These are phyloP conservation scores for Pichia gijzeniarum DNA, from an alignment of 805 yeast species.

Conservation along the genomic window DNA sequence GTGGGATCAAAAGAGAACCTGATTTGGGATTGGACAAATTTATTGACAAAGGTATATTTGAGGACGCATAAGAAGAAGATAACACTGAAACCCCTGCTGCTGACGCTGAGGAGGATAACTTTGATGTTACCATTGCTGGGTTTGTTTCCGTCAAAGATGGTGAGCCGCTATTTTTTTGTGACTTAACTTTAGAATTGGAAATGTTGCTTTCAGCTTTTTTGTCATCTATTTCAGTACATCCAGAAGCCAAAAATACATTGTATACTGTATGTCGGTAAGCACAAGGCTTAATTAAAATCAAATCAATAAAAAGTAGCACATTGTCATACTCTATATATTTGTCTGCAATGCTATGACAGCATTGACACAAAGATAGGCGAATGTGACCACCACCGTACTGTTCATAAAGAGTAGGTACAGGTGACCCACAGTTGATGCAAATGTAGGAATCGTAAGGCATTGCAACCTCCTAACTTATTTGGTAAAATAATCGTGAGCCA, in stretches of 20 bases:
- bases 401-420: constrained; percentile 60
- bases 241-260: constrained; percentile 40
- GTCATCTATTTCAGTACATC: neutral
- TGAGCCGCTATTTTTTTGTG: constrained; percentile 2
- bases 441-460: constrained; percentile 21
- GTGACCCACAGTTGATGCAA: constrained; percentile 79
- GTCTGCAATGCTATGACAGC: constrained; percentile 74
- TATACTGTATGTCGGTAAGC: constrained; percentile 84
- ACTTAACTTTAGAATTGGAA: too few species aligned
- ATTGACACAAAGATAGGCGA: constrained; percentile 66
- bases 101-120: neutral
- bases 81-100: neutral
- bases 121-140: neutral
- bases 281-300: constrained; percentile 76
- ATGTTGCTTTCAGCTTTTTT: too few species aligned
- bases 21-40: too few species aligned
- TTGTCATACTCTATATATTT: constrained; percentile 87
- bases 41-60: too few species aligned
- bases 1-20: neutral
- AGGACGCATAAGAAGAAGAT: too few species aligned
- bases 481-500: neutral
- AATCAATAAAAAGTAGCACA: constrained; percentile 76
- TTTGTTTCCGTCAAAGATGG: neutral
- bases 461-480: neutral
- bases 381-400: constrained; percentile 73